These are phyloP conservation scores for Penicillium sp. DNA, from an alignment of 2,329 filamentous ascomycete species.

Conservation along the genomic window DNA sequence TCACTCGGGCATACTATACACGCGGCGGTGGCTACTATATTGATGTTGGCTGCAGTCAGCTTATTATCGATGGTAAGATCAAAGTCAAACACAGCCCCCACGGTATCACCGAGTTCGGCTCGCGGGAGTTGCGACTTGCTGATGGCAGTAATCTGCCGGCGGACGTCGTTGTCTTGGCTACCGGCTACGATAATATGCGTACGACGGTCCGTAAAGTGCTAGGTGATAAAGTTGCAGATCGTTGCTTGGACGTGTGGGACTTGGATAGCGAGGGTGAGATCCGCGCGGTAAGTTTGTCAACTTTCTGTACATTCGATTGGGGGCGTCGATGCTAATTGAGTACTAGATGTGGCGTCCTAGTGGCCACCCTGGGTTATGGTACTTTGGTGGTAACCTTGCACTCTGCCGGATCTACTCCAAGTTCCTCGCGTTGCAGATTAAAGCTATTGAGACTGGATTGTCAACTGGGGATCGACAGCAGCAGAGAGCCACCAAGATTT, in stretches of 20 bases:
- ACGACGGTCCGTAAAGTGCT: constrained; percentile 61
- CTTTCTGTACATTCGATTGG: neutral
- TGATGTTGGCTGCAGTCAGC: constrained; percentile 53
- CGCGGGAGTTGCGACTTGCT: constrained; percentile 47
- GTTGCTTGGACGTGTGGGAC: constrained; percentile 59
- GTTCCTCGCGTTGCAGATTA: constrained; percentile 51
- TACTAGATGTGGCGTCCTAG: constrained; percentile 52
- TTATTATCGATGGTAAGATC: constrained; percentile 59
- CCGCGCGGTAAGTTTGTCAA: constrained; percentile 38
- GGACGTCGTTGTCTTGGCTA: constrained; percentile 63
- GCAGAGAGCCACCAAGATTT: constrained; percentile 8
- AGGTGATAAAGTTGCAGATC: constrained; percentile 59
- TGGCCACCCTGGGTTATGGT: constrained; percentile 65
- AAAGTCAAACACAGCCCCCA: constrained; percentile 57
- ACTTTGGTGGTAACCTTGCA: constrained; percentile 63
- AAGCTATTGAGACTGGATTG: constrained; percentile 45
- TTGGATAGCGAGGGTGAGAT: constrained; percentile 57
- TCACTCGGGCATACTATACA: constrained; percentile 46
- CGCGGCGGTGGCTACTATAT: constrained; percentile 59
- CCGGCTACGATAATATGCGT: constrained; percentile 66
- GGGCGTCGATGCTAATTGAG: constrained; percentile 3
- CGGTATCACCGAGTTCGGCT: constrained; percentile 53
- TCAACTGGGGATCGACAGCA: constrained; percentile 12
- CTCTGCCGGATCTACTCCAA: constrained; percentile 61
- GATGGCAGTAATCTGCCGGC: constrained; percentile 59